Conservation (phyloP, 1,139 yeast genomes). For the Pichia norvegensis region DNA sequence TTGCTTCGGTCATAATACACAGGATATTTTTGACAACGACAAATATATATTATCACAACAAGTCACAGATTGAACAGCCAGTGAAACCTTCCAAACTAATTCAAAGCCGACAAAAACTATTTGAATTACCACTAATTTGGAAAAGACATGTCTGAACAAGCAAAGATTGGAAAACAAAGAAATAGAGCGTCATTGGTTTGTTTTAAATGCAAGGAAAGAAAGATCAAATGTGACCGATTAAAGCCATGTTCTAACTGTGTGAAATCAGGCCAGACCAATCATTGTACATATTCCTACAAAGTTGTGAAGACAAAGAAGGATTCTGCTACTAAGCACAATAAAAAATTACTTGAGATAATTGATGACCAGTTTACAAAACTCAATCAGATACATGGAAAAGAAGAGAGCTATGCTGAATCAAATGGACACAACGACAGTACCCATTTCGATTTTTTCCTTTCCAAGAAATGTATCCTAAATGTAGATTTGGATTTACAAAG, state of each 20-base stretch:
- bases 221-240: conserved; percentile 16
- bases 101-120: no score
- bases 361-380: neutral
- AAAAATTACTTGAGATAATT: neutral
- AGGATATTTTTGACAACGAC: no score
- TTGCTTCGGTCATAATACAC: neutral
- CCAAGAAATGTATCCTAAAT: neutral
- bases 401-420: neutral
- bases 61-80: no score
- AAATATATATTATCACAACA: no score
- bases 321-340: neutral
- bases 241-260: conserved; percentile 15
- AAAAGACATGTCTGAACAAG: neutral
- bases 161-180: conserved; percentile 4
- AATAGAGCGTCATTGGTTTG: conserved; percentile 14
- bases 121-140: no score
- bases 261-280: conserved; percentile 2
- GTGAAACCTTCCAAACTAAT: no score
- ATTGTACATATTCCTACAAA: conserved; percentile 5
- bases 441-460: no score
- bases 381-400: neutral
- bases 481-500: neutral
- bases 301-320: neutral
- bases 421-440: neutral
- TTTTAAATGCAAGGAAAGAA: conserved; percentile 12